Base-by-base conservation (phyloP, 2,329 filamentous ascomycete genomes). In the Fusarium cicatricum region DNA sequence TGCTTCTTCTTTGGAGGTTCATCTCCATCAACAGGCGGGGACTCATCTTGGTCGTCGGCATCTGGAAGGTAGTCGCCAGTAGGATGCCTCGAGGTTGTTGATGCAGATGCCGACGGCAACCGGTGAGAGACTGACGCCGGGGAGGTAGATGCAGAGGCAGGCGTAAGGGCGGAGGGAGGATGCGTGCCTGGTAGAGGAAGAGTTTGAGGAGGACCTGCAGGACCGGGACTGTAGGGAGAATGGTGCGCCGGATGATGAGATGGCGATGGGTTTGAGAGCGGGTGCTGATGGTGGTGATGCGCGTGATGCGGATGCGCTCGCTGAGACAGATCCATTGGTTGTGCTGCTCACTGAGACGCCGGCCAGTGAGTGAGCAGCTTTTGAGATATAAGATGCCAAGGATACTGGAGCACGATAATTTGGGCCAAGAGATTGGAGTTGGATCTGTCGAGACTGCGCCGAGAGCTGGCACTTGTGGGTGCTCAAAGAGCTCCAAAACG, bases 1-100 rank as follows among this genome's bases (percentile, higher is more conserved):
- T 93, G 90, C 76, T 90, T 91, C 78, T 90, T 90, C 72, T 77
- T 82, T 11, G 77, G 70, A n/a, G 78, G 81, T 37, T 78, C 74
- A 31, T 72, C 71, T n/a, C 59, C 68, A 52, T 65, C 64, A 10
- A 61, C 37, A 7, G 52, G 56, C 48, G 55, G 64, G 7, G 53
- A 54, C n/a, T 41, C 62, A 56, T 68, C 62, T 21, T 56, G 54
- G 21, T 70, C 68, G 31, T 64, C 58, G 29, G 28, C 49, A 34
- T 65, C 64, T 29, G 46, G 52, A 19, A 47, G 55, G 29, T 64
- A 67, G 16, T 64, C 66, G 29, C 53, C 49, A 37, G 56, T 48
- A 38, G 45, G 54, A 44, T 66, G 56, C 26, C 57, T 58, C 15
- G 60, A 60, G 38, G 41, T 57, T 12, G 52, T 53, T 15, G 62